A percentile compares a stretch with the other conserved stretches of the same genome.
Conservation (phyloP, 352 stramenopile genomes). For the Peronospora farinosa region DNA sequence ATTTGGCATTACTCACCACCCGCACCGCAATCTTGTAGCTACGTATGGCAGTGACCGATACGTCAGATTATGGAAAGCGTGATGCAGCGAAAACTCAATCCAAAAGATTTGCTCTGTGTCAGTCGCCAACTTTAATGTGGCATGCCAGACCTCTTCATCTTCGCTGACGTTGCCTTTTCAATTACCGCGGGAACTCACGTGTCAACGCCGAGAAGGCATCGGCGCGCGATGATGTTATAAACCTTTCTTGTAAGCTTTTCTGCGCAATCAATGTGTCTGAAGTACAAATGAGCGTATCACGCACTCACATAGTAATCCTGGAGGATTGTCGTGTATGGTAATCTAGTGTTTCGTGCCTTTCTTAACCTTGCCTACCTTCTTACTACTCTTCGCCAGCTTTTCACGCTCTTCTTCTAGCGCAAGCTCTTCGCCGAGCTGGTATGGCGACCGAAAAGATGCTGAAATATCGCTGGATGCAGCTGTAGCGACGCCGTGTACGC, state of each 20-base stretch:
- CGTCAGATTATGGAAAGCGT: conserved; percentile 77
- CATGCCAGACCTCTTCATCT: neutral
- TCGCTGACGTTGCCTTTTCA: too few relatives aligned
- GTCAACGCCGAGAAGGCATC: too few relatives aligned
- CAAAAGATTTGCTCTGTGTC: conserved; percentile 1
- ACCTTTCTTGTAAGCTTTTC: too few relatives aligned
- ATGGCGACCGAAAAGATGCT: conserved; percentile 64
- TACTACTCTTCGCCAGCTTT: conserved; percentile 42
- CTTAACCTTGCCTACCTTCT: conserved; percentile 39
- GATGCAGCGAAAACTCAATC: conserved; percentile 10
- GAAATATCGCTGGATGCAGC: conserved; percentile 46
- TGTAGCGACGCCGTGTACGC: conserved; percentile 36
- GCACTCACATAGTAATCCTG: conserved; percentile 7
- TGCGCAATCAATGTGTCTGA: neutral
- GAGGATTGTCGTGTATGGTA: conserved; percentile 13
- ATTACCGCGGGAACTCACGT: too few relatives aligned
- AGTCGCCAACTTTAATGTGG: too few relatives aligned
- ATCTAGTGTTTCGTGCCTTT: conserved; percentile 38
- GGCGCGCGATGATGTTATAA: too few relatives aligned
- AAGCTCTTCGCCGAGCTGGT: conserved; percentile 74
- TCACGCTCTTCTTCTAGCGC: conserved; percentile 63
- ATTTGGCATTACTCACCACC: conserved; percentile 81
- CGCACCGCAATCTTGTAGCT: conserved; percentile 84
- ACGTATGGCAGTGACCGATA: conserved; percentile 86
- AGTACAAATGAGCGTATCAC: conserved; percentile 1